phyloP scores from a whole-genome alignment of 768 basidiomycete genomes.

The Stropharia rugosoannulata region DNA sequence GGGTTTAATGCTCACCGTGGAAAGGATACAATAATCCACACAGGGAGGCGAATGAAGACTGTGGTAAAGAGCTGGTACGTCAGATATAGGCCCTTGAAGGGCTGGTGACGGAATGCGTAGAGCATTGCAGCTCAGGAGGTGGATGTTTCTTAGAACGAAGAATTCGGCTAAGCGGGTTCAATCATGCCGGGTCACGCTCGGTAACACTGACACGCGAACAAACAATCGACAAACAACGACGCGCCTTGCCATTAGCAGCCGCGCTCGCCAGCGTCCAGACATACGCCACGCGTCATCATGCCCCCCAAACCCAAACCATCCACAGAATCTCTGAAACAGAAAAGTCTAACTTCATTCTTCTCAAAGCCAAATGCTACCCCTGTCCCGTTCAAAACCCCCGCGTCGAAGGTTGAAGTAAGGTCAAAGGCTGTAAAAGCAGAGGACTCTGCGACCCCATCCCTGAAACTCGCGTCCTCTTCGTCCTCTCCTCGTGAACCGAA shows the following conservation, averaged over 20 bases:
- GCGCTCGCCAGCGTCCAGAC: too few species aligned
- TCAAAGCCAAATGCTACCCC: slow-evolving; percentile 30
- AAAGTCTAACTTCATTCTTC: slow-evolving; percentile 73
- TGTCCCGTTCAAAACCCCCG: slow-evolving; percentile 20
- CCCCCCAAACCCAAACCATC: slow-evolving; percentile 41
- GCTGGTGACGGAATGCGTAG: slow-evolving; percentile 39
- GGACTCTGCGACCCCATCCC: slow-evolving; percentile 5
- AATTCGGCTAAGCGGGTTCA: too few species aligned
- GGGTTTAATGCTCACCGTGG: slow-evolving; percentile 26
- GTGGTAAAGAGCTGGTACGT: slow-evolving; percentile 38
- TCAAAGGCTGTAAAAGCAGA: slow-evolving; percentile 2
- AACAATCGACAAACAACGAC: too few species aligned
- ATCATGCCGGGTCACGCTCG: too few species aligned
- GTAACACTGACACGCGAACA: too few species aligned
- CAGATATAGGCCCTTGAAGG: slow-evolving; percentile 49
- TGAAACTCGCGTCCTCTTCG: slow-evolving; percentile 31
- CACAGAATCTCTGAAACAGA: slow-evolving; percentile 58
- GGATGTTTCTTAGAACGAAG: too few species aligned
- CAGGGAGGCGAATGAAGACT: slow-evolving; percentile 43
- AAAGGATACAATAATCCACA: slow-evolving; percentile 42
- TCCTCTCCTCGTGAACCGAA: slow-evolving; percentile 34
- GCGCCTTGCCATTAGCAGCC: too few species aligned
- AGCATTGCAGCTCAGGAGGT: slow-evolving; percentile 18
- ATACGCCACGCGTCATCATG: slow-evolving; percentile 22
- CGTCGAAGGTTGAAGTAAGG: slow-evolving; percentile 12